These are phyloP conservation scores for Albizia julibrissin DNA, from an alignment of 306 rosid genomes.

Conservation along the genomic window DNA sequence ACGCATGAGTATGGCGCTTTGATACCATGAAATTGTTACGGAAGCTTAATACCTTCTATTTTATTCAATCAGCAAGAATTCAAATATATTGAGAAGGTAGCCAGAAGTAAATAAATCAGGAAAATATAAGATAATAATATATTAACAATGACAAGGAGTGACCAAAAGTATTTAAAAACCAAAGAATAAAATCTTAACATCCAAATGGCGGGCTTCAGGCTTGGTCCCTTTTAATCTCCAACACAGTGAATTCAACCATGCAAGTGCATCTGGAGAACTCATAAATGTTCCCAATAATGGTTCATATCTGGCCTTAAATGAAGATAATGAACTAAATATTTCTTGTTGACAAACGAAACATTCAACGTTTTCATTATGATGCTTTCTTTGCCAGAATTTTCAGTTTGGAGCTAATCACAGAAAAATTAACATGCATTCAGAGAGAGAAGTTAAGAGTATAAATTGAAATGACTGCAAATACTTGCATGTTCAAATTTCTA, in stretches of 20 bases:
- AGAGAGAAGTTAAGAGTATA: not conserved
- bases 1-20: not conserved
- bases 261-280: not conserved
- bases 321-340: not conserved
- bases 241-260: not conserved
- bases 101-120: not conserved
- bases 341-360: not conserved
- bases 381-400: not conserved
- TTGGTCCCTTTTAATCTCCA: not conserved
- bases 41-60: not conserved
- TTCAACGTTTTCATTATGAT: not conserved
- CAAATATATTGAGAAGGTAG: not conserved
- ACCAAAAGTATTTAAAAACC: not conserved
- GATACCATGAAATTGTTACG: not conserved
- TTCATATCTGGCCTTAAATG: not conserved
- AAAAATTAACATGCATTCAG: not conserved
- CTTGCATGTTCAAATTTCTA: slow-evolving; percentile 13
- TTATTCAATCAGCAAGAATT: not conserved
- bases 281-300: not conserved
- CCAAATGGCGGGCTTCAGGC: not conserved
- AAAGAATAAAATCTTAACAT: not conserved
- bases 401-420: not conserved
- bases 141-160: not conserved
- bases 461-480: not conserved
- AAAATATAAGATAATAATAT: not conserved